phyloP scores from a whole-genome alignment of 768 basidiomycete genomes.

The Lactarius indigo region DNA sequence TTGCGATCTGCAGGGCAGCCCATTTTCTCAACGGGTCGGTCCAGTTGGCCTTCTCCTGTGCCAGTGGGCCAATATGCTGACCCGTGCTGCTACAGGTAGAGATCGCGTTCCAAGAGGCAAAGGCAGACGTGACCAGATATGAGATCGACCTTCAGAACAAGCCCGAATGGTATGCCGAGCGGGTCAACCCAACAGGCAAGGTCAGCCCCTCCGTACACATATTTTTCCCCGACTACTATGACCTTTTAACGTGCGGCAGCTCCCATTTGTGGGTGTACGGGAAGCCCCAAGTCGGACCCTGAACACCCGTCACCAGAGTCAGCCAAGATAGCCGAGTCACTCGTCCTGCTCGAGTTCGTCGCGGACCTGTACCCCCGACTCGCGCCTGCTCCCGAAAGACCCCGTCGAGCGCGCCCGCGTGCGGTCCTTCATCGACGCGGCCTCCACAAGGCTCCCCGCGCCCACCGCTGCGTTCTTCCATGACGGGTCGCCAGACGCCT shows the following conservation, averaged over 20 bases:
- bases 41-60: too few species aligned
- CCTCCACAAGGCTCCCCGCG: slow-evolving; percentile 41
- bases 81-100: slow-evolving; percentile 39
- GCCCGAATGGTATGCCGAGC: slow-evolving; percentile 60
- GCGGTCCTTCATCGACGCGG: slow-evolving; percentile 55
- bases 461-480: slow-evolving; percentile 34
- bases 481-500: slow-evolving; percentile 36
- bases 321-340: slow-evolving; percentile 55
- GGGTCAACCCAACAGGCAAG: slow-evolving; percentile 61
- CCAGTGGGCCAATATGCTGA: neutral
- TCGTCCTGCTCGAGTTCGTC: slow-evolving; percentile 58
- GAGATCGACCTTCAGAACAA: slow-evolving; percentile 59
- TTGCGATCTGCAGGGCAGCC: slow-evolving; percentile 43
- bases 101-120: slow-evolving; percentile 55
- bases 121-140: slow-evolving; percentile 44
- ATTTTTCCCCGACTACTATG: neutral
- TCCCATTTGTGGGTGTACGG: slow-evolving; percentile 58
- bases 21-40: slow-evolving; percentile 51
- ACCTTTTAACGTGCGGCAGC: slow-evolving; percentile 31
- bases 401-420: slow-evolving; percentile 51
- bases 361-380: slow-evolving; percentile 51
- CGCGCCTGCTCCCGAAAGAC: slow-evolving; percentile 48
- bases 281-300: slow-evolving; percentile 50
- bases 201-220: slow-evolving; percentile 31
- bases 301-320: slow-evolving; percentile 53